phyloP scores from a whole-genome alignment of 352 stramenopile species.

The Pilasporangium apinafurcum region DNA sequence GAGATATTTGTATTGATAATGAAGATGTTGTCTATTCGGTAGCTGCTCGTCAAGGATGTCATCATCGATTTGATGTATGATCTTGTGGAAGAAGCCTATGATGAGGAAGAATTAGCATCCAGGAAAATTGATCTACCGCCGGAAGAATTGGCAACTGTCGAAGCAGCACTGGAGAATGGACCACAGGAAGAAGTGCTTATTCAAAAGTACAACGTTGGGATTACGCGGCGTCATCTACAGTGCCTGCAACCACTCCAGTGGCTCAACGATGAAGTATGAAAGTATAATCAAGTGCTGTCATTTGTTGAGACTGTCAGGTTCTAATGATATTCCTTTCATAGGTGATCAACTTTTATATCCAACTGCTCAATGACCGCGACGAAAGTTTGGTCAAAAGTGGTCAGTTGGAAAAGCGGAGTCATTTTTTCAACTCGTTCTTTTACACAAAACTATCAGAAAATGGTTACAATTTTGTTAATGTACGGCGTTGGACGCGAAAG shows the following conservation, averaged over 20 bases:
- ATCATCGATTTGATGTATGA: conserved; percentile 52
- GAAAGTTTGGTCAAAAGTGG: conserved; percentile 42
- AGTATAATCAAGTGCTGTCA: neutral
- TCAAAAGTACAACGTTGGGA: conserved; percentile 78
- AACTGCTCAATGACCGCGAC: conserved; percentile 72
- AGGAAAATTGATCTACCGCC: conserved; percentile 46
- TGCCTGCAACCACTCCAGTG: conserved; percentile 59
- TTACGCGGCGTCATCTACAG: conserved; percentile 67
- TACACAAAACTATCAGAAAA: conserved; percentile 76
- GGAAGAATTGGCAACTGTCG: conserved; percentile 58
- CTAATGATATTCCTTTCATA: conserved; percentile 4
- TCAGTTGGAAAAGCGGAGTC: conserved; percentile 40
- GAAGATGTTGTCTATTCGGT: neutral
- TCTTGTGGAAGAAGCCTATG: conserved; percentile 43
- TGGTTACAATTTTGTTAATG: conserved; percentile 82
- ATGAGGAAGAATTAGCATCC: conserved; percentile 40
- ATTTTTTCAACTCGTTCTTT: conserved; percentile 89
- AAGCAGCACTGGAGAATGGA: conserved; percentile 47
- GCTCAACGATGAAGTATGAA: conserved; percentile 74
- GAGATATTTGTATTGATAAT: neutral
- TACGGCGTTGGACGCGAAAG: conserved; percentile 82
- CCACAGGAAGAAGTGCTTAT: conserved; percentile 57
- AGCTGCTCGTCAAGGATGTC: conserved; percentile 60
- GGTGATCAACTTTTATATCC: conserved; percentile 87
- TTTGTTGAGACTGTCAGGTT: neutral